These are phyloP conservation scores for Diaporthe australafricana DNA, from an alignment of 2,329 filamentous ascomycete species.

Conservation along the genomic window DNA sequence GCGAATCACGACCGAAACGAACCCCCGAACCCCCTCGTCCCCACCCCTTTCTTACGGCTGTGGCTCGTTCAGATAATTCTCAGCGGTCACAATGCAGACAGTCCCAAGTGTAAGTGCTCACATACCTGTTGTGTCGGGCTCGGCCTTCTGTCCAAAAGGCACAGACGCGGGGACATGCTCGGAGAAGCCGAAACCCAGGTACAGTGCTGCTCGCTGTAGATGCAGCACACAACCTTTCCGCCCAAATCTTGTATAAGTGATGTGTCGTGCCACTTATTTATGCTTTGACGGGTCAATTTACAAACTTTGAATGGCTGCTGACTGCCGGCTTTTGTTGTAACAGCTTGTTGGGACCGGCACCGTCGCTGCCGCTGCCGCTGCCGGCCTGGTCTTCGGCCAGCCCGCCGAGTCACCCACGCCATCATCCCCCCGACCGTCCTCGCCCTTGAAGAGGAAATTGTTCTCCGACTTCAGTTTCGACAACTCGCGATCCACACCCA, in stretches of 20 bases:
- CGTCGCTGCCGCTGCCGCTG: slow-evolving; percentile 70
- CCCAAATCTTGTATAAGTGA: slow-evolving; percentile 11
- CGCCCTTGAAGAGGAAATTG: slow-evolving; percentile 46
- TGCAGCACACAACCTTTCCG: background rate
- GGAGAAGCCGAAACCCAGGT: background rate
- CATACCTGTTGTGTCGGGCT: slow-evolving; percentile 9
- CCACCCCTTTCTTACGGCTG: slow-evolving; percentile 45
- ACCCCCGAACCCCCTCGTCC: slow-evolving; percentile 46
- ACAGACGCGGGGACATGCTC: slow-evolving; percentile 20
- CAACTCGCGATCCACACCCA: slow-evolving; percentile 40
- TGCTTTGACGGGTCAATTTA: background rate
- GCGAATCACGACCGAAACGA: slow-evolving; percentile 49
- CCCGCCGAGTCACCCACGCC: slow-evolving; percentile 52
- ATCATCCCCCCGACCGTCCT: slow-evolving; percentile 46
- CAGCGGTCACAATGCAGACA: slow-evolving; percentile 51
- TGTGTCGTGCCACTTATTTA: background rate
- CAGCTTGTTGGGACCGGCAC: slow-evolving; percentile 73
- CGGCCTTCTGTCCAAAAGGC: slow-evolving; percentile 1
- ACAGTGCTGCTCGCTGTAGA: background rate
- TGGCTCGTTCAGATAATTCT: slow-evolving; percentile 45
- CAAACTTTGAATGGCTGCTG: slow-evolving; percentile 14
- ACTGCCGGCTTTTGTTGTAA: background rate
- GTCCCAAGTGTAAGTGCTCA: slow-evolving; percentile 58
- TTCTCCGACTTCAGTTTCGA: slow-evolving; percentile 43
- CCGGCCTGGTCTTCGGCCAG: slow-evolving; percentile 70